Conservation (phyloP, 768 basidiomycete genomes). For the Hygrocybe punicea region DNA sequence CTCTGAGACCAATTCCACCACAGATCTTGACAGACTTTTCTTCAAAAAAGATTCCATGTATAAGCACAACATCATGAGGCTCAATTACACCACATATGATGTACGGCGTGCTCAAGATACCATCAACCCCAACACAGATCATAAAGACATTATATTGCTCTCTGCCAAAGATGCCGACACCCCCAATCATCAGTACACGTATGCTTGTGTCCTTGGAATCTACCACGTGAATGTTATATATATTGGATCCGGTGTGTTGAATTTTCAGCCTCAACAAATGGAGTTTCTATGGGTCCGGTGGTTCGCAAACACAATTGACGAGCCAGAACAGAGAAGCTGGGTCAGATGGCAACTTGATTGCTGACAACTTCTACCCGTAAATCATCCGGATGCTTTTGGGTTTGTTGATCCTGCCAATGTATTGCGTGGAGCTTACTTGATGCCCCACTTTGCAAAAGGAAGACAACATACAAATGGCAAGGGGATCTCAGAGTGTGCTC, state of each 20-base stretch:
- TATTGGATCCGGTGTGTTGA: background rate
- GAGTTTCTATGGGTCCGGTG: slow-evolving; percentile 37
- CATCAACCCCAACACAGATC: slow-evolving; percentile 12
- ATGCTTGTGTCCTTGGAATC: slow-evolving; percentile 22
- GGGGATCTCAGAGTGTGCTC: background rate
- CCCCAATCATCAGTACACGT: slow-evolving; percentile 14
- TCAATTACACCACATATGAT: slow-evolving; percentile 36
- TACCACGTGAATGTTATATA: slow-evolving; percentile 26
- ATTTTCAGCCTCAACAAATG: slow-evolving; percentile 8
- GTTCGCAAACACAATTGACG: slow-evolving; percentile 17
- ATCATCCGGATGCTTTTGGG: slow-evolving; percentile 26
- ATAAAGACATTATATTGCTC: slow-evolving; percentile 22
- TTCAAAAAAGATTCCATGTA: slow-evolving; percentile 19
- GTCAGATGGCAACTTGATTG: slow-evolving; percentile 11
- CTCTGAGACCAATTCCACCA: background rate
- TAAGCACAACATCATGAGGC: slow-evolving; percentile 13
- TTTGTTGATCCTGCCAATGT: slow-evolving; percentile 37
- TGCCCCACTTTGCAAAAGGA: slow-evolving; percentile 31
- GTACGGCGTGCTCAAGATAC: slow-evolving; percentile 21
- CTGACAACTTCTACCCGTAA: slow-evolving; percentile 19
- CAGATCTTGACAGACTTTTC: slow-evolving; percentile 3
- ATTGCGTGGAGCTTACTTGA: slow-evolving; percentile 29
- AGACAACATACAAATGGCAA: background rate
- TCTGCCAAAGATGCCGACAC: slow-evolving; percentile 2
- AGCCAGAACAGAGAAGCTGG: background rate